Base-by-base conservation (phyloP, 441 rosid species). In the Pelargonium myrrhifolium region DNA sequence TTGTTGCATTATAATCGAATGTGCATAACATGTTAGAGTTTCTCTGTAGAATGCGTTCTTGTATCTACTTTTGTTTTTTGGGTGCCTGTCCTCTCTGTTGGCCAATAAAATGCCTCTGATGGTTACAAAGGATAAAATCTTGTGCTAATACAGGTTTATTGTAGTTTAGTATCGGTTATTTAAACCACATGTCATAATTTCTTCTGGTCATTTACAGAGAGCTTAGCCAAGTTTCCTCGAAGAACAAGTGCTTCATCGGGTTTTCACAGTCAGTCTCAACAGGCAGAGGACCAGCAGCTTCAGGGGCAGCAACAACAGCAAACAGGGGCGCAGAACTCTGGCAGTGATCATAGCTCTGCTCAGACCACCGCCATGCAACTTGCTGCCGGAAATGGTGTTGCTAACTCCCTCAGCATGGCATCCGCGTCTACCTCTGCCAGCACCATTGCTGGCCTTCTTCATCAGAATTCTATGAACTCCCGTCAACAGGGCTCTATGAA, bases 181-280 rank as follows among this genome's bases (percentile, higher is more conserved):
- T 17, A 18, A 42, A 26, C 42, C 55, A 9, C 8, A 7, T 9
- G 10, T 61, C 31, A 61, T 68, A 10, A 10, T 62, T 43, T 75
- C 14, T 65, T 71, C 64, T 24, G 18, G 18, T 56, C 73, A 60
- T 73, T 76, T 39, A 17, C 86, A 92, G 99, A 88, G 84, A 90
- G 98, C 82, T 86, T 94, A 85, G 88, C 93, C 56, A 92, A 92
- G 87, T 94, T 86, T 71, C 97, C 99, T 58, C 87, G 96, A 64
- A 82, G 91, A 75, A 73, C 89, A 55, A 76, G 82, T 65, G 72
- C 86, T 68, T 80, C 90, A 64, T 78, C 89, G 20, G 85, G 82
- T 62, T 77, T 85, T 66, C 83, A 78, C 47, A 69, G 76, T 72
- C 92, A 83, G 79, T 71, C 79, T 75, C 93, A 83, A 73, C 96